Evolutionary conservation across 352 stramenopile species (phyloP).

Genomic region (Aphanomyces invadans): DNA sequence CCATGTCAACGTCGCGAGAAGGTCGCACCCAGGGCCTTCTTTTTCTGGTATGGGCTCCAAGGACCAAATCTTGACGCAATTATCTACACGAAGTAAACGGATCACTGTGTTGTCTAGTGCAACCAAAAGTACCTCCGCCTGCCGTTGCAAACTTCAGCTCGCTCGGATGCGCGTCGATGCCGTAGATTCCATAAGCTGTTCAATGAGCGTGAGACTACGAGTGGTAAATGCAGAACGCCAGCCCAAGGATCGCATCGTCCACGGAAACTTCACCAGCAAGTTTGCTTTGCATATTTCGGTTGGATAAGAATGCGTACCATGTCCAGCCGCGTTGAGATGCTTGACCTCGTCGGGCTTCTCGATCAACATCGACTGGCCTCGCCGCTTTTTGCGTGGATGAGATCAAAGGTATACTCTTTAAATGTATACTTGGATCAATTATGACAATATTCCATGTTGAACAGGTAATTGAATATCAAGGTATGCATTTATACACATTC

Average conservation of each 20-base stretch:
- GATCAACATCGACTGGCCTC: constrained; percentile 47
- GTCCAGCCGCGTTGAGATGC: constrained; percentile 63
- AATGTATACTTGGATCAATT: background rate
- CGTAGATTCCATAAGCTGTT: constrained; percentile 73
- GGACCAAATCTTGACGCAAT: constrained; percentile 80
- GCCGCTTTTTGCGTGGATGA: background rate
- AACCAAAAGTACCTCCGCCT: too few relatives aligned
- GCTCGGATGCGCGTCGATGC: constrained; percentile 72
- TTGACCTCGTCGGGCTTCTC: constrained; percentile 72
- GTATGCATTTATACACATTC: background rate
- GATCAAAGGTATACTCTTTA: background rate
- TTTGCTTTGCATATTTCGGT: too few relatives aligned
- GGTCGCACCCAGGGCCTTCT: constrained; percentile 39
- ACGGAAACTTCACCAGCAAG: too few relatives aligned
- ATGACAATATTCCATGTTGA: constrained; percentile 18
- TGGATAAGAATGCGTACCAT: constrained; percentile 26
- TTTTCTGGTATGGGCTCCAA: constrained; percentile 27
- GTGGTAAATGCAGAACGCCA: background rate
- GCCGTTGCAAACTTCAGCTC: constrained; percentile 66
- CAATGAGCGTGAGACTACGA: background rate
- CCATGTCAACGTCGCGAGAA: constrained; percentile 68
- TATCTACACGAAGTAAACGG: constrained; percentile 39
- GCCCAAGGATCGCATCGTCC: too few relatives aligned
- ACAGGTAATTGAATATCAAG: constrained; percentile 23
- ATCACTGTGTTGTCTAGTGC: too few relatives aligned